Percentiles rank a stretch among this genome's conserved stretches.
Conservation (phyloP, 1,284 basidiomycete species). For the Pseudozyma sp. region DNA sequence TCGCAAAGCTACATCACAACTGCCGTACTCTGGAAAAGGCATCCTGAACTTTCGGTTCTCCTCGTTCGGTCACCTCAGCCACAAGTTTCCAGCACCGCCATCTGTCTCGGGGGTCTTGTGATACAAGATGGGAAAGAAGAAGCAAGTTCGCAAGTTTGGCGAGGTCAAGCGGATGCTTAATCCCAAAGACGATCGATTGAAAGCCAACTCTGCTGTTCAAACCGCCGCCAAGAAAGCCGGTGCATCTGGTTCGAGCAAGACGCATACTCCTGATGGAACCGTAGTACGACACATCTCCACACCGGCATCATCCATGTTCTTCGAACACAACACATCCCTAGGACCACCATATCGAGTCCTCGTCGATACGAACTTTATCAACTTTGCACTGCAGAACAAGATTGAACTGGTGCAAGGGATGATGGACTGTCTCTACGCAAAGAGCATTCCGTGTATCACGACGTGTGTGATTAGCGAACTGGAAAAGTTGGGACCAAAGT, state of each 20-base stretch:
- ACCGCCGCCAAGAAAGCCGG: constrained; percentile 56
- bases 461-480: constrained; percentile 98
- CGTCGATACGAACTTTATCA: constrained; percentile 99
- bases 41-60: not conserved
- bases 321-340: constrained; percentile 94
- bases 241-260: not conserved
- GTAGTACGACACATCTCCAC: constrained; percentile 53
- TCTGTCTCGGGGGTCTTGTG: not conserved
- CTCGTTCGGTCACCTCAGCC: not conserved
- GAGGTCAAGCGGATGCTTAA: constrained; percentile 94
- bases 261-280: constrained; percentile 45
- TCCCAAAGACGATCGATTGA: constrained; percentile 93
- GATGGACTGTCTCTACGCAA: constrained; percentile 99
- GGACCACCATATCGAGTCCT: constrained; percentile 97
- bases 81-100: too few relatives aligned
- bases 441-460: constrained; percentile 98
- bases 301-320: constrained; percentile 84
- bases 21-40: too few relatives aligned
- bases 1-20: too few relatives aligned
- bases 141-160: constrained; percentile 94
- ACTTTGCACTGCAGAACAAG: constrained; percentile 97
- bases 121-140: constrained; percentile 79
- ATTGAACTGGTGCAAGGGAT: constrained; percentile 94
- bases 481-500: constrained; percentile 95
- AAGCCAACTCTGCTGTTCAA: constrained; percentile 73